Conservation (phyloP, 495 filamentous ascomycete species). For the Acidomyces sp. region DNA sequence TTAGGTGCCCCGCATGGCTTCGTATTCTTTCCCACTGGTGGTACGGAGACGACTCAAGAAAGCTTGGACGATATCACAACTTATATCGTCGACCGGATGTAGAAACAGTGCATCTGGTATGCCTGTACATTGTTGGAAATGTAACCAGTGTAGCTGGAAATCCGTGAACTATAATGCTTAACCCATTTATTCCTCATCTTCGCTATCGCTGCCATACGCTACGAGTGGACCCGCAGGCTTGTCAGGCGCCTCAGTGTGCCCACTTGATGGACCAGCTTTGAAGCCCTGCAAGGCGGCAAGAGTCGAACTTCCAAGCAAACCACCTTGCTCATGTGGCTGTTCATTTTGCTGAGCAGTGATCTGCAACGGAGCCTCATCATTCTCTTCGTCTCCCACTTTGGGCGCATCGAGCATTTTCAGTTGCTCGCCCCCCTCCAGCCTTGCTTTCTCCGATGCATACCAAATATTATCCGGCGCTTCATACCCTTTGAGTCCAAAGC, state of each 20-base stretch:
- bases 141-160: too few species aligned
- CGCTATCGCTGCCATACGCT: conserved; percentile 83
- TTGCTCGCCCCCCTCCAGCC: conserved; percentile 30
- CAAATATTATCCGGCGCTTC: conserved; percentile 91
- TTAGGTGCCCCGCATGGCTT: conserved; percentile 17
- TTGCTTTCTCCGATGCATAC: conserved; percentile 49
- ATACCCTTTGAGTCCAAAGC: conserved; percentile 80
- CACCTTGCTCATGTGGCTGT: conserved; percentile 27
- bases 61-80: conserved; percentile 11
- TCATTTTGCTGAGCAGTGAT: conserved; percentile 15
- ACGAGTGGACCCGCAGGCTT: conserved; percentile 56
- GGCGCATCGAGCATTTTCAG: conserved; percentile 29
- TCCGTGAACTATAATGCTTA: too few species aligned
- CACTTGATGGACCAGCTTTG: conserved; percentile 13
- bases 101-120: too few species aligned
- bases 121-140: too few species aligned
- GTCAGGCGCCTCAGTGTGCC: conserved; percentile 28
- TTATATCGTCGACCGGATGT: conserved; percentile 12
- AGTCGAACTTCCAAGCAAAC: conserved; percentile 71
- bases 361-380: conserved; percentile 13
- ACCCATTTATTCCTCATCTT: conserved; percentile 33
- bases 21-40: conserved; percentile 11
- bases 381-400: conserved; percentile 13
- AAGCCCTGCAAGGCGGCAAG: conserved; percentile 54
- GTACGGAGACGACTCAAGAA: conserved; percentile 4